A percentile compares a stretch with the other conserved stretches of the same genome.
These are phyloP conservation scores for Vicia villosa DNA, from an alignment of 306 rosid genomes.

Conservation along the genomic window DNA sequence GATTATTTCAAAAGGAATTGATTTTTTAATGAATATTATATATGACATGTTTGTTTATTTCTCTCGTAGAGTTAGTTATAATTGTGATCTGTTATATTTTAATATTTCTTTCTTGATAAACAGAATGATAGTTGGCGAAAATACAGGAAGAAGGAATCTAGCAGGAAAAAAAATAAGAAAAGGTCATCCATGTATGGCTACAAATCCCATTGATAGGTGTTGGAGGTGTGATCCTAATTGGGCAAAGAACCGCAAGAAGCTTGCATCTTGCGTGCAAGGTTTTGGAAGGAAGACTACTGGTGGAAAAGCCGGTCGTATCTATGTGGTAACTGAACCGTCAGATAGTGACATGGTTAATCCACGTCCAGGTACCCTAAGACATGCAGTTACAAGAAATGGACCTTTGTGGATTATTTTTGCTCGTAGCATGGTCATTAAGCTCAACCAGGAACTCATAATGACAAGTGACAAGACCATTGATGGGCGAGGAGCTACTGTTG, in stretches of 20 bases:
- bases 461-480: no score
- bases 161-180: background rate
- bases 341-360: no score
- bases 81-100: background rate
- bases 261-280: slow-evolving; percentile 62
- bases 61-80: background rate
- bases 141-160: slow-evolving; percentile 46
- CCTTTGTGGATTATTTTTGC: no score
- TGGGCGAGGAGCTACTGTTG: no score
- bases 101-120: background rate
- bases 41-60: background rate
- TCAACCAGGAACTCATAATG: no score
- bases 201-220: slow-evolving; percentile 55
- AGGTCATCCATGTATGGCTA: no score
- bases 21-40: background rate
- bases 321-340: no score
- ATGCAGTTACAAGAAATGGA: no score
- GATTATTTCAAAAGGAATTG: no score
- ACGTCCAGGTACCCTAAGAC: no score
- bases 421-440: no score
- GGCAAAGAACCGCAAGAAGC: slow-evolving; percentile 59
- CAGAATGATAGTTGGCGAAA: slow-evolving; percentile 38
- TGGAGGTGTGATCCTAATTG: slow-evolving; percentile 83
- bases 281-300: slow-evolving; percentile 44
- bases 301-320: no score